Percentiles rank a stretch among this genome's conserved stretches.
phyloP scores from a whole-genome alignment of 2,329 filamentous ascomycete genomes.

The Fusarium sp. region DNA sequence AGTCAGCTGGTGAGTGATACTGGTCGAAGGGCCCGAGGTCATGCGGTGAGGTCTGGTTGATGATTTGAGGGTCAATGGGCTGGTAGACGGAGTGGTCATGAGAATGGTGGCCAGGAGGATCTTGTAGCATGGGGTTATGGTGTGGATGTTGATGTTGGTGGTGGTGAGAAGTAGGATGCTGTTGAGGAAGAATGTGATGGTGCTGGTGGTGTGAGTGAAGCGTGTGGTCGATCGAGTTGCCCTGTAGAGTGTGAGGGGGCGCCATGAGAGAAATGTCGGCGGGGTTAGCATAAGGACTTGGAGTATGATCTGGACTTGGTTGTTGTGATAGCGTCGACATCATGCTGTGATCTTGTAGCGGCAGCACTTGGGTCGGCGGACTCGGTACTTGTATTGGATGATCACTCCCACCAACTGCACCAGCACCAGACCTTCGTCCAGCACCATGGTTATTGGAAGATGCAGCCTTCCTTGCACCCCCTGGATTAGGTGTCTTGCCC shows the following conservation, averaged over 20 bases:
- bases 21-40: slow-evolving; percentile 56
- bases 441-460: slow-evolving; percentile 9
- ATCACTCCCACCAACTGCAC: slow-evolving; percentile 16
- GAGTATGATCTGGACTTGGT: slow-evolving; percentile 42
- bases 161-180: slow-evolving; percentile 10
- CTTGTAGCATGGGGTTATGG: slow-evolving; percentile 48
- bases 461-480: slow-evolving; percentile 40
- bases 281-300: slow-evolving; percentile 60
- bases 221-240: slow-evolving; percentile 42
- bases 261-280: slow-evolving; percentile 60
- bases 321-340: slow-evolving; percentile 45
- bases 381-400: slow-evolving; percentile 30
- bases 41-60: slow-evolving; percentile 50
- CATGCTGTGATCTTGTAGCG: slow-evolving; percentile 47
- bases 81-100: slow-evolving; percentile 56
- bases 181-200: slow-evolving; percentile 21
- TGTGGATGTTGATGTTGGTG: slow-evolving; percentile 35
- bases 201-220: slow-evolving; percentile 40
- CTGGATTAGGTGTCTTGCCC: slow-evolving; percentile 64
- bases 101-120: slow-evolving; percentile 45
- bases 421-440: slow-evolving; percentile 16
- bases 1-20: slow-evolving; percentile 60
- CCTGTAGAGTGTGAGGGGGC: slow-evolving; percentile 55
- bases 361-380: slow-evolving; percentile 42
- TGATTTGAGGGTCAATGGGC: slow-evolving; percentile 72